A percentile compares a stretch with the other conserved stretches of the same genome.
phyloP scores from a whole-genome alignment of 2,329 filamentous ascomycete species.

The Phaeosphaeria sp. region DNA sequence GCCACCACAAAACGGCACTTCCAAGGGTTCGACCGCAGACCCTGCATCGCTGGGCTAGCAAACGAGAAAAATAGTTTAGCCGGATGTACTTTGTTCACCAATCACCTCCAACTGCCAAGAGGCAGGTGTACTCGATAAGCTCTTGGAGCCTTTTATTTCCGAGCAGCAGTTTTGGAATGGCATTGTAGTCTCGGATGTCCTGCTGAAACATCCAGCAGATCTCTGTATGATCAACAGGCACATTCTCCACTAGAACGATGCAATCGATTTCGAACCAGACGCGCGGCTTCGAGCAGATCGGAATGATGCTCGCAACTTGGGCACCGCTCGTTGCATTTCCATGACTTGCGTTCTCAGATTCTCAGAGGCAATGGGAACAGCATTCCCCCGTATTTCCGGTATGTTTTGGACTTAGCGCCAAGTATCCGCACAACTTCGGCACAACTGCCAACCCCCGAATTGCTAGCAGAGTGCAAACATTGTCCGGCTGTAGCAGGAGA shows the following conservation, averaged over 20 bases:
- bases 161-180: neutral
- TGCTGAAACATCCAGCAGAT: slow-evolving; percentile 7
- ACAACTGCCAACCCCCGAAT: neutral
- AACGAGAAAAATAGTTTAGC: slow-evolving; percentile 22
- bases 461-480: neutral
- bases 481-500: slow-evolving; percentile 6
- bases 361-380: neutral
- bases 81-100: slow-evolving; percentile 15
- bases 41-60: slow-evolving; percentile 27
- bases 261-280: slow-evolving; percentile 23
- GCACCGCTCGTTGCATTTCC: neutral
- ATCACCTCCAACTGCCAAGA: slow-evolving; percentile 6
- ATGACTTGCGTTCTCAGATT: neutral
- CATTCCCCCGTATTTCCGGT: slow-evolving; percentile 12
- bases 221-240: slow-evolving; percentile 28
- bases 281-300: slow-evolving; percentile 27
- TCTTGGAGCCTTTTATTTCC: slow-evolving; percentile 25
- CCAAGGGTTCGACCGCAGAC: slow-evolving; percentile 15
- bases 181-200: neutral
- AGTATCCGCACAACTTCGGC: slow-evolving; percentile 3
- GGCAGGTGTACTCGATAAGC: slow-evolving; percentile 13
- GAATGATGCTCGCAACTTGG: slow-evolving; percentile 8
- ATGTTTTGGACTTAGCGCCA: slow-evolving; percentile 2
- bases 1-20: slow-evolving; percentile 3
- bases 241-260: slow-evolving; percentile 25